Base-by-base conservation (phyloP, 345 rosid species). In the Melaleuca quinquenervia region DNA sequence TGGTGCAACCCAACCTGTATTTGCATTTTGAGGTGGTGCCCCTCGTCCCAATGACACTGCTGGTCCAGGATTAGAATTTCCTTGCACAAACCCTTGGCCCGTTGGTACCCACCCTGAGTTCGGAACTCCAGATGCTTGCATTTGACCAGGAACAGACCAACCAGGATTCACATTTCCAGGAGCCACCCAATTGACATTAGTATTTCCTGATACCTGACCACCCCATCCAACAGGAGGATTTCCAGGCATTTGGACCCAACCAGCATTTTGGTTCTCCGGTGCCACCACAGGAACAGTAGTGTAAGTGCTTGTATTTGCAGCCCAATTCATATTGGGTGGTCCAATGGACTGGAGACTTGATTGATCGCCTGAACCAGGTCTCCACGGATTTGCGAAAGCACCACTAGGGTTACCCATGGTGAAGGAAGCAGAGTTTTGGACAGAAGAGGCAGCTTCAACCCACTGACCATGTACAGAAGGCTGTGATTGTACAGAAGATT, bases 361-460 rank as follows among this genome's bases (percentile, higher is more conserved):
- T 85, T 93, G 95, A 36, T 85, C 70, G 56, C 82, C 89, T 29
- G 91, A 84, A 82, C 89, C 87, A 78, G 92, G 93, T 89, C 95
- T 93, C 96, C 97, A 96, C 29, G 93, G 76, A 89, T 93, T 95
- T 82, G 95, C 91, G 52, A 90, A 89, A 85, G 45, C 89, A 74
- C 87, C 91, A 85, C 84, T 86, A 56, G 92, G 89, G 87, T 89
- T 86, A 83, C 86, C 86, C 5, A 91, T 75, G 82, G 84, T 87
- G 80, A 89, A 91, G 83, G 94, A 86, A 85, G 94, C 86, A 83
- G 89, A 84, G 85, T 84, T 88, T 74, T 91, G 95, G 85, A 90
- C 82, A 54, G 92, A 86, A 50, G 94, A 78, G 82, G 89, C 89
- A 58, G 91, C 82, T 32, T 90, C 90, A 84, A 83, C 89, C 93